These are phyloP conservation scores for Neofusicoccum kwambonambiense DNA, from an alignment of 2,329 filamentous ascomycete genomes.

Conservation along the genomic window DNA sequence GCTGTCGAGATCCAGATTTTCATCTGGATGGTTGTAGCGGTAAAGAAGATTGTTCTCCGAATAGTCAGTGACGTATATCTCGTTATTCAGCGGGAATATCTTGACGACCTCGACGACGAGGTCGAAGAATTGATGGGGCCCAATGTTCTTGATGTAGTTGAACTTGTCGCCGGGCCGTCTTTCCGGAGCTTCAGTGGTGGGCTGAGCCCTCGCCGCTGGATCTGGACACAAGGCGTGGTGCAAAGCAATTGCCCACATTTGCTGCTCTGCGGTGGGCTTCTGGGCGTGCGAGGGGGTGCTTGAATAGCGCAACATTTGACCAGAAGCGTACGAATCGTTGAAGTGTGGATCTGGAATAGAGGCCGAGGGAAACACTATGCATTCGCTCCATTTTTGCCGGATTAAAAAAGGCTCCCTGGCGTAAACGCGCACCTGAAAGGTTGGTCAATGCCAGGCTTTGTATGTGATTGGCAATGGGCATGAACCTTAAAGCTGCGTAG, in stretches of 20 bases:
- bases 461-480: not conserved
- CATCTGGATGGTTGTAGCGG: conserved; percentile 47
- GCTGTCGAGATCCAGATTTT: conserved; percentile 23
- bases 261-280: conserved; percentile 25
- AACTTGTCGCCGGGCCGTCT: not conserved
- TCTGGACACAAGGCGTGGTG: conserved; percentile 19
- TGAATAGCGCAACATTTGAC: not conserved
- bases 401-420: not conserved
- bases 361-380: conserved; percentile 25
- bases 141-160: conserved; percentile 61
- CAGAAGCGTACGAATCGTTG: conserved; percentile 26
- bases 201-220: not conserved
- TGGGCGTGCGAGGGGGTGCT: not conserved
- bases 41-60: conserved; percentile 68
- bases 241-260: conserved; percentile 34
- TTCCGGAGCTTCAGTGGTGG: not conserved
- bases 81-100: conserved; percentile 41
- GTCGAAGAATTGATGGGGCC: conserved; percentile 60
- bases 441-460: not conserved
- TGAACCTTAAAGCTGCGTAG: conserved; percentile 41
- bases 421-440: not conserved
- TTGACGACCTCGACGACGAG: conserved; percentile 71
- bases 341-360: conserved; percentile 29
- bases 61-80: conserved; percentile 80
- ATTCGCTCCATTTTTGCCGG: not conserved